phyloP scores from a whole-genome alignment of 148 eudicot species.

The Rhododendron henanense region DNA sequence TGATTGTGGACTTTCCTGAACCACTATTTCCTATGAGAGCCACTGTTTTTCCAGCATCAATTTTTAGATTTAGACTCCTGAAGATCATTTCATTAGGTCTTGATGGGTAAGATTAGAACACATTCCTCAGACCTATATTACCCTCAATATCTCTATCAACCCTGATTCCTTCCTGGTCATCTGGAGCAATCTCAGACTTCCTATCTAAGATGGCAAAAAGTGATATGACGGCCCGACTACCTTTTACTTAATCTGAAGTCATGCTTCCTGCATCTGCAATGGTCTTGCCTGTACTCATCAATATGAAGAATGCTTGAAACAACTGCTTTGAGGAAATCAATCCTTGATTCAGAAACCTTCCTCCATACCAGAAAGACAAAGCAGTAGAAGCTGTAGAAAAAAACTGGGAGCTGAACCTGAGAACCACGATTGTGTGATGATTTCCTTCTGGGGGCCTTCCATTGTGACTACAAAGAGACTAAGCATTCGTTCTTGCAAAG shows the following conservation, averaged over 20 bases:
- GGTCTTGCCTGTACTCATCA: slow-evolving; percentile 29
- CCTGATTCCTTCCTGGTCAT: slow-evolving; percentile 18
- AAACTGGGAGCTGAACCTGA: slow-evolving; percentile 21
- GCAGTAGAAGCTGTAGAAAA: slow-evolving; percentile 18
- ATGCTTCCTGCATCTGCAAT: slow-evolving; percentile 32
- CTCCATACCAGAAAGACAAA: slow-evolving; percentile 35
- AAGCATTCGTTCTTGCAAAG: slow-evolving; percentile 18
- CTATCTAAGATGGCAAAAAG: slow-evolving; percentile 24
- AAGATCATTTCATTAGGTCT: slow-evolving; percentile 31
- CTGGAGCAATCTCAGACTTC: slow-evolving; percentile 23
- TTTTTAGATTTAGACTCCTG: slow-evolving; percentile 20
- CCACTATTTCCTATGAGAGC: no score
- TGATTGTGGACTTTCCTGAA: no score
- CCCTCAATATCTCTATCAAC: slow-evolving; percentile 14
- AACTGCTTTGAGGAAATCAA: slow-evolving; percentile 18
- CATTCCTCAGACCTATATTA: slow-evolving; percentile 23
- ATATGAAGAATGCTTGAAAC: slow-evolving; percentile 28
- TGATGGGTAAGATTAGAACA: slow-evolving; percentile 29
- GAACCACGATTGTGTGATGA: slow-evolving; percentile 29
- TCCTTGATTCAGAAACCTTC: slow-evolving; percentile 20
- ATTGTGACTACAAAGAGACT: slow-evolving; percentile 16
- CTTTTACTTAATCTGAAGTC: slow-evolving; percentile 28
- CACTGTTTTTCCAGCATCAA: slow-evolving; percentile 35
- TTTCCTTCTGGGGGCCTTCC: slow-evolving; percentile 25
- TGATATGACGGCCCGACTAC: slow-evolving; percentile 19